A percentile compares a stretch with the other conserved stretches of the same genome.
Conservation (phyloP, 495 filamentous ascomycete genomes). For the Penicillium argentinense region DNA sequence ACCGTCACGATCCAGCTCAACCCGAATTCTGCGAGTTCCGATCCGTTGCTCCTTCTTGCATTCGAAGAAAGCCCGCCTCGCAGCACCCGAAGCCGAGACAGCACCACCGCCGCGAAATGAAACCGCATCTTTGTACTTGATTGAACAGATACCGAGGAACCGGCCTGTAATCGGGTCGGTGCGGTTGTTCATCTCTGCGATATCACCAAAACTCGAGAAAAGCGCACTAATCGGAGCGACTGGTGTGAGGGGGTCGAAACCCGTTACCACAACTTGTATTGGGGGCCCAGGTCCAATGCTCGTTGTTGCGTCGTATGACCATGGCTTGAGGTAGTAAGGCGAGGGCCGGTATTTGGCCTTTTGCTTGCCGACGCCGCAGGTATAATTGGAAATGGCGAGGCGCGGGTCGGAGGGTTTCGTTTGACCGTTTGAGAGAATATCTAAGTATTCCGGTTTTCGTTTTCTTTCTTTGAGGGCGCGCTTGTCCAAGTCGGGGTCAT, state of each 20-base stretch:
- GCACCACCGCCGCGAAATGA: conserved; percentile 49
- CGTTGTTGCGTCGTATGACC: conserved; percentile 72
- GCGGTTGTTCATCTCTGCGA: conserved; percentile 84
- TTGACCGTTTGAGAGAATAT: conserved; percentile 64
- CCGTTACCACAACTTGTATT: conserved; percentile 84
- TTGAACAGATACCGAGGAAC: conserved; percentile 86
- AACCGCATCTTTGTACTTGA: conserved; percentile 78
- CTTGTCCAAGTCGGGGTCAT: conserved; percentile 72
- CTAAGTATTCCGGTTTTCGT: conserved; percentile 68
- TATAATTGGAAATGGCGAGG: conserved; percentile 62
- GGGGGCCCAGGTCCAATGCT: conserved; percentile 89
- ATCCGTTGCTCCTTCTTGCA: conserved; percentile 69
- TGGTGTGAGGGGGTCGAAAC: conserved; percentile 84
- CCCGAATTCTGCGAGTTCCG: conserved; percentile 69
- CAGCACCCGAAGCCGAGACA: conserved; percentile 70
- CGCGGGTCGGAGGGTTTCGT: conserved; percentile 76
- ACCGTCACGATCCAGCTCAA: conserved; percentile 87
- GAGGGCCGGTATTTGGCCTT: conserved; percentile 70
- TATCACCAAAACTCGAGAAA: conserved; percentile 85
- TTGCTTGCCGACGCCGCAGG: conserved; percentile 61
- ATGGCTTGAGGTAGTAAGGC: conserved; percentile 76
- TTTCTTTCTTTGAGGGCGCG: conserved; percentile 62
- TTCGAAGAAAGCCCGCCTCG: conserved; percentile 64
- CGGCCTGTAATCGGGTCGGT: conserved; percentile 91
- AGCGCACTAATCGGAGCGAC: conserved; percentile 75